Evolutionary conservation across 192 early-diverging fungal species (phyloP).

Genomic region (Chytriomyces hyalinus): DNA sequence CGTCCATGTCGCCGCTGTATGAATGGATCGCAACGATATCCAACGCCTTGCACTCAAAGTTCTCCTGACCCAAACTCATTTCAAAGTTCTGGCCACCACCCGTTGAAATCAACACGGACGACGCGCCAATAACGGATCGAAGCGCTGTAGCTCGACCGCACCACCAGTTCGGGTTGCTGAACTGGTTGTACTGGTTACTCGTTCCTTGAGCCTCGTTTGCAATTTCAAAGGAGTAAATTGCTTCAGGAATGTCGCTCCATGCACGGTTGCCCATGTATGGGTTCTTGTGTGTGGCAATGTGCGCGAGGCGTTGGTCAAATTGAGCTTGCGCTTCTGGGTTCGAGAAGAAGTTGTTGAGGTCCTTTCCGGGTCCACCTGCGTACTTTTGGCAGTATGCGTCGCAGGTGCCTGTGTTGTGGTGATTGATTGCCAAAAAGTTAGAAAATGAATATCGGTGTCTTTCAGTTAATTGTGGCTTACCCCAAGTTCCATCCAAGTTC

Average conservation of each 20-base stretch:
- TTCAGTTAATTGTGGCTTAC: background rate
- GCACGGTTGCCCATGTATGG: background rate
- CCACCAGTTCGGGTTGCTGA: constrained; percentile 27
- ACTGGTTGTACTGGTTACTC: background rate
- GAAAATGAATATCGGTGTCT: too few species aligned
- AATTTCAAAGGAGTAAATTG: constrained; percentile 31
- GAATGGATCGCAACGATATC: constrained; percentile 31
- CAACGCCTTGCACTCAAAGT: constrained; percentile 25
- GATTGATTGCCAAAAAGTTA: too few species aligned
- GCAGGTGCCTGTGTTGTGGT: background rate
- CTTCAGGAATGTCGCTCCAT: constrained; percentile 24
- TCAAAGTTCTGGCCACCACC: constrained; percentile 16
- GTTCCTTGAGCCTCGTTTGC: constrained; percentile 34
- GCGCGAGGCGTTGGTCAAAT: constrained; percentile 34
- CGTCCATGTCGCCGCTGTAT: constrained; percentile 12
- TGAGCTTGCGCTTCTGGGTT: background rate
- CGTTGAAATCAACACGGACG: background rate
- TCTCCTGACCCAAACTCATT: constrained; percentile 4
- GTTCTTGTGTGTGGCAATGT: constrained; percentile 30
- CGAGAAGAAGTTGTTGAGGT: constrained; percentile 15
- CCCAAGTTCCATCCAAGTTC: constrained; percentile 29
- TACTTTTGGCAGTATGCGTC: constrained; percentile 35
- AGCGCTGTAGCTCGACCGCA: constrained; percentile 27
- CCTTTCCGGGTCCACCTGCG: constrained; percentile 13
- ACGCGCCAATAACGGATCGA: background rate